Base-by-base conservation (phyloP, 225 moss, liverwort and hornwort genomes). In the Pseudisothecium myosuroides region DNA sequence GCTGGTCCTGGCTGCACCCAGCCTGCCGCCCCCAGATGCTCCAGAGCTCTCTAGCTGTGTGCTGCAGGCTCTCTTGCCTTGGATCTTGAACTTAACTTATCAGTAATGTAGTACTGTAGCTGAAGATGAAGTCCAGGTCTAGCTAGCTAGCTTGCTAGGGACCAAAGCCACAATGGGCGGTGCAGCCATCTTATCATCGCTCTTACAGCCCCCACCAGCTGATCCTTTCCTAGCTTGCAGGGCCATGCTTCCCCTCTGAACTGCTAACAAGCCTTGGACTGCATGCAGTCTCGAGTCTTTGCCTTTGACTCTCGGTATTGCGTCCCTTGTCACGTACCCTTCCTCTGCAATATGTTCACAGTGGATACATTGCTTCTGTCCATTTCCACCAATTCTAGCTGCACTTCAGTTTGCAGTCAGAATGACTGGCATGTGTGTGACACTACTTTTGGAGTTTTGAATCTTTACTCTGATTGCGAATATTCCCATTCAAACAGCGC, bases 51-150 rank as follows among this genome's bases (percentile, higher is more conserved):
- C n/a, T 63, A 83, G 78, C 91, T 89, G 89, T 37, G 56, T 71
- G 86, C 68, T 88, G 87, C 78, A 87, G 86, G 82, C 91, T 37
- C 83, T 65, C 68, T 58, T 72, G 72, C 79, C 87, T 91, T 83
- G 91, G 79, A 87, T 89, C 79, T 89, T 83, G 87, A 72, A 72
- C 87, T 83, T 39, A 65, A 72, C 58, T 78, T 27, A 89, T 87
- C 79, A 49, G 58, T 64, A 43, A 14, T 47, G n/a, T 58, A 76
- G 68, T 39, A 71, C 59, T 34, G 61, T n/a, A 10, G 82, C 60
- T 85, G 65, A 69, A 55, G 76, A n/a, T 52, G 82, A 63, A 86
- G 66, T 34, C 43, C 65, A 82, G 82, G 82, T 82, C 82, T 63
- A 82, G 61, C 82, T 59, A 45, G 43, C 72, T 75, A 29, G 74